Base-by-base conservation (phyloP, 2,329 filamentous ascomycete species). In the Aspergillus unguis region DNA sequence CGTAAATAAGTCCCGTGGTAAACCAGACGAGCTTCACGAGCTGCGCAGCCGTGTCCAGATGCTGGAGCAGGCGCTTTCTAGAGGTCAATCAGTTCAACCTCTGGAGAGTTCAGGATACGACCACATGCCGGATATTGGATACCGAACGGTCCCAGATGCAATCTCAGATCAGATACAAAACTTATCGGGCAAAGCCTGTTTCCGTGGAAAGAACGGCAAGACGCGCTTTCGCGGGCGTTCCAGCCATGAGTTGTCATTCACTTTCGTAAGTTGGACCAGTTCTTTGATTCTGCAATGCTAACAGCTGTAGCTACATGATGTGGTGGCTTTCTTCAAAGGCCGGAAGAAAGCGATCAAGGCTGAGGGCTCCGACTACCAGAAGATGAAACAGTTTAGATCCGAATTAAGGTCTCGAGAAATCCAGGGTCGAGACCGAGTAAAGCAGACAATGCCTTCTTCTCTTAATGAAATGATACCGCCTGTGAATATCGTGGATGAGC, bases 401-500 rank as follows among this genome's bases (percentile, higher is more conserved):
- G 64, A 70, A 50, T 43, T 68, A 25, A 65, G 60, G 58, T 62
- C 60, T 2, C 63, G 58, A 6, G 63, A 70, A 37, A 61, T 54
- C 33, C 56, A 65, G 23, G 58, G 65, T 23, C 65, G 68, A 35
- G 66, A 68, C 41, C 56, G 57, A 6, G 59, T 59, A n/a, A 67
- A 64, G 41, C 63, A 60, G 5, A 62, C 67, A n/a, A 65, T 63
- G 44, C 59, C 66, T 1, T 64, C 63, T 46, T 58, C 58, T 10
- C 53, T 73, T 0, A 58, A 65, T 23, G 65, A 69, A 36, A 62
- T 71, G 42, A 60, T 86, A 0, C 82, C 84, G 0, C 51, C 65
- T 11, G 64, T 60, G 33, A 49, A 57, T 26, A 54, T 81, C 1
- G 76, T 78, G 0, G 80, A 84, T 53, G 65, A 74, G 47, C 72